Base-by-base conservation (phyloP, 2,329 filamentous ascomycete genomes). In the Diaporthe batatas region DNA sequence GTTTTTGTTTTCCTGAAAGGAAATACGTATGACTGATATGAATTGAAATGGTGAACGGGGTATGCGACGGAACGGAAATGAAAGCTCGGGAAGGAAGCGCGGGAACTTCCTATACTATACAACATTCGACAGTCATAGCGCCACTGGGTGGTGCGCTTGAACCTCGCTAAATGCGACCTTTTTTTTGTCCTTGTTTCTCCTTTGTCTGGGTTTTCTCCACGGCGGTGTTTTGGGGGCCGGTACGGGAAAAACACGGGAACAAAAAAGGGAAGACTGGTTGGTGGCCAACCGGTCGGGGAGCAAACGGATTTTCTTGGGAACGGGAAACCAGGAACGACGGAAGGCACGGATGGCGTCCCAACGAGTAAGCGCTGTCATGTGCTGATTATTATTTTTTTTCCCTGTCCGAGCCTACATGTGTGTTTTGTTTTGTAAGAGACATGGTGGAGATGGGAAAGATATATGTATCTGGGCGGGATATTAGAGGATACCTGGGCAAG, bases 121-220 rank as follows among this genome's bases (percentile, higher is more conserved):
- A 42, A 49, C 14, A 42, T 42, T 42, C 39, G 44, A 16, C 47
- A 23, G 29, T 53, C 55, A 62, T 42, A 51, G 42, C 68, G 53
- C 68, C 49, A 62, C 55, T 53, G 68, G n/a, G 55, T 70, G 47
- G 68, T 70, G 68, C 67, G 44, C 32, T 53, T 62, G 39, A 18
- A 18, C 39, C 25, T 54, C 51, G 44, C 62, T 36, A 25, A 53
- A 29, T 34, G 21, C 18, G 11, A 29, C 12, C 44, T 70, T 42
- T 42, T 18, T 4, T 36, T 36, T 36, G 34, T 36, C 34, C 34
- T 8, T 39, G 34, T 42, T 18, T 18, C 51, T 62, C 53, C 68
- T 70, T 70, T 70, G 68, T 70, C 57, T 42, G 34, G 11, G 39
- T 14, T 3, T 44, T 39, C 29, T 49, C 44, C n/a, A n/a, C 10